Percentiles rank a stretch among this genome's conserved stretches.
These are phyloP conservation scores for Veloboletus limbatus DNA, from an alignment of 1,284 basidiomycete species.

Conservation along the genomic window DNA sequence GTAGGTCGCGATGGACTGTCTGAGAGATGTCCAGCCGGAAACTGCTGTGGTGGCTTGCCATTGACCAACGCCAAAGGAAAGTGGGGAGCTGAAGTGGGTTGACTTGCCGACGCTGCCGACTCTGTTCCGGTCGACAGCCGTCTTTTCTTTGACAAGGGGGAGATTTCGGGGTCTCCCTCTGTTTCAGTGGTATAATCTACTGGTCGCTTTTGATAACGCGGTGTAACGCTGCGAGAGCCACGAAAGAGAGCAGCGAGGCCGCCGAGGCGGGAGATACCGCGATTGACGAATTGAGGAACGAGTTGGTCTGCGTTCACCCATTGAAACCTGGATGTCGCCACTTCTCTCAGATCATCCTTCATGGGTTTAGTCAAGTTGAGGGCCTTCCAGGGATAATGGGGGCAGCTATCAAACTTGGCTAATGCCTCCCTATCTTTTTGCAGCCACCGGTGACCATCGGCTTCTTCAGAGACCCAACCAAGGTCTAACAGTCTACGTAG, in stretches of 20 bases:
- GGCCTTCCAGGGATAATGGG: slow-evolving; percentile 30
- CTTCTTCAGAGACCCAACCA: slow-evolving; percentile 45
- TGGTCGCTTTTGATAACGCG: slow-evolving; percentile 26
- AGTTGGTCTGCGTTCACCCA: slow-evolving; percentile 34
- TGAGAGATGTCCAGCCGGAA: slow-evolving; percentile 22
- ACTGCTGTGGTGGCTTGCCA: slow-evolving; percentile 34
- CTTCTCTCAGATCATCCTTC: slow-evolving; percentile 27
- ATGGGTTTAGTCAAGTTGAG: slow-evolving; percentile 26
- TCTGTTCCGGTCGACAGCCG: slow-evolving; percentile 17
- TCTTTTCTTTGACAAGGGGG: slow-evolving; percentile 29
- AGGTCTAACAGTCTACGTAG: slow-evolving; percentile 47
- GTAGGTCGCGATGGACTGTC: slow-evolving; percentile 2
- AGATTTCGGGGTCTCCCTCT: slow-evolving; percentile 11
- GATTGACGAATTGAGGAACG: slow-evolving; percentile 27
- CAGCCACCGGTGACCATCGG: slow-evolving; percentile 40
- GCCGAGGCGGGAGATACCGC: slow-evolving; percentile 23
- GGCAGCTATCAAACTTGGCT: slow-evolving; percentile 35
- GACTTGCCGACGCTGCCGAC: background rate
- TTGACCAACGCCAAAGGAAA: slow-evolving; percentile 24
- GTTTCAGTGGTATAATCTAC: slow-evolving; percentile 14
- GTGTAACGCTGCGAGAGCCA: slow-evolving; percentile 1
- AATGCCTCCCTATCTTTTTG: slow-evolving; percentile 44
- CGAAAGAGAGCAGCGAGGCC: slow-evolving; percentile 21
- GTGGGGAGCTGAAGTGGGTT: slow-evolving; percentile 6
- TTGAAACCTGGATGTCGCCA: slow-evolving; percentile 30